phyloP scores from a whole-genome alignment of 2,329 filamentous ascomycete genomes.

The Penicillium sp. region DNA sequence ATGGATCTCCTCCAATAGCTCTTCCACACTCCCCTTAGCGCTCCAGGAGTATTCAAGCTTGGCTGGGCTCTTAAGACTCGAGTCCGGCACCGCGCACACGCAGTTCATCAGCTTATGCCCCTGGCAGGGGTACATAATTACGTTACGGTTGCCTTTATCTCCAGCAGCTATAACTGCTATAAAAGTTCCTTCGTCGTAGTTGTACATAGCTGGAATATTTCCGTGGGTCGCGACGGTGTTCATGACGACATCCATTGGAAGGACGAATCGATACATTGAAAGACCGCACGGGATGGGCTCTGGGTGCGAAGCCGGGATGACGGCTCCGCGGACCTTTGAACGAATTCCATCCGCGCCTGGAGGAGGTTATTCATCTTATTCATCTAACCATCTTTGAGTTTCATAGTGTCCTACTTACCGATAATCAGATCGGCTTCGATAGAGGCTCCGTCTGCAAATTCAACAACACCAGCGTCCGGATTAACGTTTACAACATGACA shows the following conservation, averaged over 20 bases:
- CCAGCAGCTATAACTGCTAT: neutral
- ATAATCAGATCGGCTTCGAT: neutral
- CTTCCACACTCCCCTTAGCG: neutral
- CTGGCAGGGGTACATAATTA: neutral
- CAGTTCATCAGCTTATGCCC: neutral
- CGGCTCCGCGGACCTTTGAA: neutral
- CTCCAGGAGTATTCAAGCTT: neutral
- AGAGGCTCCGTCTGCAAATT: neutral
- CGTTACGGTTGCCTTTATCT: neutral
- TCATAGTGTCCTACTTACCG: neutral
- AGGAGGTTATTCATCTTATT: neutral
- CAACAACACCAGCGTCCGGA: neutral
- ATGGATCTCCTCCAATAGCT: neutral
- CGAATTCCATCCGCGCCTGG: neutral
- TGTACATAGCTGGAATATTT: neutral
- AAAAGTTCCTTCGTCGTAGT: neutral
- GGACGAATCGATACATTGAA: neutral
- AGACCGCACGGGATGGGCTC: neutral
- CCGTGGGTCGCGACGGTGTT: neutral
- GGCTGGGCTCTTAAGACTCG: neutral
- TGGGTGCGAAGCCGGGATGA: neutral
- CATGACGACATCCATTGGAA: neutral
- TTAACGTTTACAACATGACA: neutral
- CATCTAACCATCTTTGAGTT: neutral
- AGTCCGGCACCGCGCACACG: neutral